Base-by-base conservation (phyloP, 495 filamentous ascomycete genomes). In the Penicillium argentinense region DNA sequence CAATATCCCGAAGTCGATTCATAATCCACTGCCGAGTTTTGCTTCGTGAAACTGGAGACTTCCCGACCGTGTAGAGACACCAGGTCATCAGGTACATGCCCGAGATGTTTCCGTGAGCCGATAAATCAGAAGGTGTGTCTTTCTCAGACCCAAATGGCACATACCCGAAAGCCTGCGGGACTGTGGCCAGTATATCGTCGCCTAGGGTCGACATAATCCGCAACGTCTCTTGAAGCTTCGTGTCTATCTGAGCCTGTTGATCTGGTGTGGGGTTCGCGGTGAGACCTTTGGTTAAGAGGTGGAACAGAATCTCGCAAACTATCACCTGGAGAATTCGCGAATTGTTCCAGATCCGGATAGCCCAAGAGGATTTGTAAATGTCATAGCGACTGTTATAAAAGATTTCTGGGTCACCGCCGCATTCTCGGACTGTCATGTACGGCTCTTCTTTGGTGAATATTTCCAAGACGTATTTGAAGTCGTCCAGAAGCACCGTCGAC, bases 111-210 rank as follows among this genome's bases (percentile, higher is more conserved):
- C 17, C 33, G 21, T 43, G 37, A 14, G 44, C 18, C 2, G 49
- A 45, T 8, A 33, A 18, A 44, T 48, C 47, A 21, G 46, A 12
- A 9, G 28, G 25, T 14, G 27, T 30, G 11, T 17, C 11, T 12
- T 27, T 9, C 17, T 39, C 30, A 46, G 53, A 45, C 21, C 28
- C 21, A n/a, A 34, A 36, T 3, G 49, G 51, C 27, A 64, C 11
- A 29, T 51, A 45, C n/a, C 46, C 63, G 9, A 64, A 24, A 18
- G 27, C 57, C 39, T 76, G 73, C 5, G 78, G 76, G 1, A 79
- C 62, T 38, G 64, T 77, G 27, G 68, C 71, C 21, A 71, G 48
- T 17, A 80, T 69, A 43, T 73, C 73, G 9, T 68, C 54, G 23
- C 66, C 53, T 21, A 74, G 52, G 14, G 43, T 49, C 14, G 59